Evolutionary conservation across 768 basidiomycete species (phyloP), one percentile per base, ranked within the genome.

Genomic region (Phaeotremella skinneri): DNA sequence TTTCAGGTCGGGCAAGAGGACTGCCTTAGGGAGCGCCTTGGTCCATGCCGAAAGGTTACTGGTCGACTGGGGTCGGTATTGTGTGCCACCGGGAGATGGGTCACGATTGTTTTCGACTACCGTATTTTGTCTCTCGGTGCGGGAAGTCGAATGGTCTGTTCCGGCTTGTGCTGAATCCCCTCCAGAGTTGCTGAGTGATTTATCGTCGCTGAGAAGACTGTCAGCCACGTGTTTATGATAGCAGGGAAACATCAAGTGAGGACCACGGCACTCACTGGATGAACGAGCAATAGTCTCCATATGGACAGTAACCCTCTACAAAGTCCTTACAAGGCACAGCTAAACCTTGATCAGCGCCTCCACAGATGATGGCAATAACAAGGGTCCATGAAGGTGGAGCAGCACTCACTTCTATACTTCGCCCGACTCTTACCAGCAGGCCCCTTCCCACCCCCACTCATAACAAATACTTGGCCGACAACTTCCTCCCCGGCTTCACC

Each of bases 221-320:
- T 58, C 50, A 58, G 50, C 29, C 52, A 49, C 2, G 47, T 26
- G 2, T 45, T 2, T 17, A 25, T 16, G 4, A 25, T 14, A 21
- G 31, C 1, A 9, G 26, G 29, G 48, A 21, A 45, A 21, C 20
- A 47, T 21, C 23, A 34, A 23, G 25, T 30, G 20, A 20, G n/a
- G n/a, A n/a, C 17, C 20, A 25, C 17, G 7, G 17, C 4, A 69
- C 70, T 39, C 47, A 73, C 70, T 77, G 76, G 31, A 75, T 64
- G 68, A 77, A 77, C 17, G 76, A 77, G 59, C 76, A 77, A 55
- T 73, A 73, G n/a, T 73, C 67, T 7, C 76, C 72, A 50, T 77
- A 77, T 0, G 63, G 64, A 55, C 76, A 77, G 47, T 65, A 48
- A 2, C 76, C 76, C n/a, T 63, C 69, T 3, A 66, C 70, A 49